A percentile compares a stretch with the other conserved stretches of the same genome.
phyloP scores from a whole-genome alignment of 2,329 filamentous ascomycete species.

The Fusarium fracticaudum region DNA sequence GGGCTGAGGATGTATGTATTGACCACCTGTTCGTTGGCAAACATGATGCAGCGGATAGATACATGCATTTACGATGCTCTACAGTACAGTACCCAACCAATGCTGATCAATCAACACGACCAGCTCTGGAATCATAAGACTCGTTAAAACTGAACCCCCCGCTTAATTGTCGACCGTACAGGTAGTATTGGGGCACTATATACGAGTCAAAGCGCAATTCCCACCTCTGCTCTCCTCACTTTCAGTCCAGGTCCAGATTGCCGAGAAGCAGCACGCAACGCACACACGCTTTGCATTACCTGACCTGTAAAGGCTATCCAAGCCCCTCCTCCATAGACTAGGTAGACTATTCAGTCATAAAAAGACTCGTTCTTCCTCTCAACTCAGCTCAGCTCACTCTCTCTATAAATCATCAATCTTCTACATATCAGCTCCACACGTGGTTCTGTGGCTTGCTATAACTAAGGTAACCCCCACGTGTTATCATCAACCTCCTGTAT shows the following conservation, averaged over 20 bases:
- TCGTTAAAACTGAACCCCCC: background rate
- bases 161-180: background rate
- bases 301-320: background rate
- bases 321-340: background rate
- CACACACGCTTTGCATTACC: background rate
- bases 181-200: background rate
- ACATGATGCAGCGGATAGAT: background rate
- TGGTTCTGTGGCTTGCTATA: background rate
- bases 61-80: background rate
- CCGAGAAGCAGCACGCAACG: constrained; percentile 5
- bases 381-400: background rate
- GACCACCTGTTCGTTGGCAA: background rate
- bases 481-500: background rate
- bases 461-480: background rate
- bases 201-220: constrained; percentile 23
- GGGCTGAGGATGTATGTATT: background rate
- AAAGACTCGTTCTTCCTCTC: background rate
- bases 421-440: background rate
- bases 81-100: background rate
- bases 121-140: background rate
- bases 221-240: background rate
- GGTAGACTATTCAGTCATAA: background rate
- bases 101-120: background rate
- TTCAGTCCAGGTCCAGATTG: constrained; percentile 5
- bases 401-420: background rate